phyloP scores from a whole-genome alignment of 2,329 filamentous ascomycete genomes.

The Fusarium fujikuroi region DNA sequence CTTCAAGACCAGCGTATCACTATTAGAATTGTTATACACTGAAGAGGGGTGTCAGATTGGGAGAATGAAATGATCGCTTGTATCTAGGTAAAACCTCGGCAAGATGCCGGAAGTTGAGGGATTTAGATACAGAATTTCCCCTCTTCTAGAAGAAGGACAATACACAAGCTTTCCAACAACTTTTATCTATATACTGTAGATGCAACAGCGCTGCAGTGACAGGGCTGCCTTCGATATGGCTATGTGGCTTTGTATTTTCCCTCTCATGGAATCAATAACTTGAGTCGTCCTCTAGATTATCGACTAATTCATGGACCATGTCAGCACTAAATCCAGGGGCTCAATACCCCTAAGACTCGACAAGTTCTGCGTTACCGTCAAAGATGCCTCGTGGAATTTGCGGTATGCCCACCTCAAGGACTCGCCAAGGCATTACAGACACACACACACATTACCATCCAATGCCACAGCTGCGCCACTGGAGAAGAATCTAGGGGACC shows the following conservation, averaged over 20 bases:
- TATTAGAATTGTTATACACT: too few relatives aligned
- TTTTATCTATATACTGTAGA: too few relatives aligned
- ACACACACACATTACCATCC: background rate
- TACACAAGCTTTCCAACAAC: too few relatives aligned
- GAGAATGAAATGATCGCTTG: too few relatives aligned
- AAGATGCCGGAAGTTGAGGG: too few relatives aligned
- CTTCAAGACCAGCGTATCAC: too few relatives aligned
- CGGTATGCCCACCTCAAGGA: background rate
- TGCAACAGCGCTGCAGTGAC: slow-evolving; percentile 15
- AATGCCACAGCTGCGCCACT: slow-evolving; percentile 37
- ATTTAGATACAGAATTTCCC: too few relatives aligned
- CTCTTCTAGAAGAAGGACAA: too few relatives aligned
- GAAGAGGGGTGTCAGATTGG: too few relatives aligned
- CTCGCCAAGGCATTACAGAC: background rate
- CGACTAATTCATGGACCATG: background rate
- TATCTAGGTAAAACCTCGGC: too few relatives aligned
- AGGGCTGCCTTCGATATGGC: slow-evolving; percentile 28
- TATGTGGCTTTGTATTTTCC: slow-evolving; percentile 12
- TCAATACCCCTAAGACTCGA: background rate
- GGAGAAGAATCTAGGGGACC: slow-evolving; percentile 12
- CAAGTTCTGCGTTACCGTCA: background rate
- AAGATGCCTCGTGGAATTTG: background rate
- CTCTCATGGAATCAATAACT: background rate
- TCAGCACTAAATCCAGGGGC: slow-evolving; percentile 13
- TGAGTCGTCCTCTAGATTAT: background rate